Percentiles rank a stretch among this genome's conserved stretches.
These are phyloP conservation scores for Ascobolus immersus DNA, from an alignment of 495 filamentous ascomycete genomes.

Conservation along the genomic window DNA sequence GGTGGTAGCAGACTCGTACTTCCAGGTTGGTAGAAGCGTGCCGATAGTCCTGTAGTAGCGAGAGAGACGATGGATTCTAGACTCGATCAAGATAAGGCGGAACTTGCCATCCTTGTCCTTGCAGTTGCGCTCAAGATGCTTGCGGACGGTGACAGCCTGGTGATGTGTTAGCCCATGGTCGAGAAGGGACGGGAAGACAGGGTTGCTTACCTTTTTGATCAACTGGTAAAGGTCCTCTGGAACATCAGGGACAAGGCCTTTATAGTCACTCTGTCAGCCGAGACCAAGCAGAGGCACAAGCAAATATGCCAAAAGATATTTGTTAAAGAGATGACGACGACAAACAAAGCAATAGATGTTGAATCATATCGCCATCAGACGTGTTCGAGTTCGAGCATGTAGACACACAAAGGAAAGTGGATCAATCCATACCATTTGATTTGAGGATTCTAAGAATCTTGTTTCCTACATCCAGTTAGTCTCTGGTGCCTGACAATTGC, in stretches of 20 bases:
- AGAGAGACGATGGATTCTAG: slow-evolving; percentile 45
- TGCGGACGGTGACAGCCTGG: slow-evolving; percentile 89
- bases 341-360: no score
- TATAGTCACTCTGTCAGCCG: slow-evolving; percentile 84
- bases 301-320: no score
- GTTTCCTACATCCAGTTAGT: slow-evolving; percentile 67
- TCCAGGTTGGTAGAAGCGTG: slow-evolving; percentile 94
- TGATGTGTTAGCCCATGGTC: background rate
- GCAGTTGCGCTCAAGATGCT: slow-evolving; percentile 99
- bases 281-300: slow-evolving; percentile 97
- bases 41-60: slow-evolving; percentile 93
- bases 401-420: slow-evolving; percentile 6
- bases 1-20: slow-evolving; percentile 40
- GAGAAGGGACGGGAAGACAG: background rate
- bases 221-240: slow-evolving; percentile 96
- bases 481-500: no score
- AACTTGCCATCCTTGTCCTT: slow-evolving; percentile 99
- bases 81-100: slow-evolving; percentile 99
- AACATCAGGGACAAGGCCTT: slow-evolving; percentile 91
- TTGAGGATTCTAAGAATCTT: slow-evolving; percentile 98
- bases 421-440: slow-evolving; percentile 49
- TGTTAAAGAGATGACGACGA: no score
- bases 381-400: no score
- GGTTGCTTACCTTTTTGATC: slow-evolving; percentile 79
- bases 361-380: no score